Evolutionary conservation across 2,329 filamentous ascomycete species (phyloP).

Genomic region (Chalaropsis ovoidea): DNA sequence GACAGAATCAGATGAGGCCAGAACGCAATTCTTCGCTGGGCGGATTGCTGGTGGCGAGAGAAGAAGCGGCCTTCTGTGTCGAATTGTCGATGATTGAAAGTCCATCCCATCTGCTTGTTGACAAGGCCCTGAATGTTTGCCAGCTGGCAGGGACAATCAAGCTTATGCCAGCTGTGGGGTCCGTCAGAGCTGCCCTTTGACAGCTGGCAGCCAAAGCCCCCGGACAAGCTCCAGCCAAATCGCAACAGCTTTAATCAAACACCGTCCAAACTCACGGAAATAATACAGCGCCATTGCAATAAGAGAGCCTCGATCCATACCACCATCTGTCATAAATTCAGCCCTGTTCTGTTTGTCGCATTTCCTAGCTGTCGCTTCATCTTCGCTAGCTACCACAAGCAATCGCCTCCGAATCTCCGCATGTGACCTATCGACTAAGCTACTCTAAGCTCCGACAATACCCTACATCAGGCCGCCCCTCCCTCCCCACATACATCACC

Average conservation of each 20-base stretch:
- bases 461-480: not conserved
- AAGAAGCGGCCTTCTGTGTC: not conserved
- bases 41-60: no score
- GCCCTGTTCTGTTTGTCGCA: not conserved
- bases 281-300: not conserved
- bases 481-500: not conserved
- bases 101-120: not conserved
- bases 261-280: not conserved
- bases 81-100: not conserved
- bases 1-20: no score
- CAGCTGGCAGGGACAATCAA: not conserved
- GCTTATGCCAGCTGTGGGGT: no score
- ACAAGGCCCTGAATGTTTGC: not conserved
- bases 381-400: not conserved
- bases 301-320: not conserved
- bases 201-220: slow-evolving; percentile 17
- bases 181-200: not conserved
- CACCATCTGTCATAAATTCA: not conserved
- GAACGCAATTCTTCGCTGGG: not conserved
- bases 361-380: not conserved
- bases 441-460: not conserved
- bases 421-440: not conserved
- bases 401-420: not conserved
- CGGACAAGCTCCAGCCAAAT: not conserved
- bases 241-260: not conserved